Evolutionary conservation across 2,329 filamentous ascomycete genomes (phyloP), one percentile per base, ranked within the genome.

Genomic region (Claviceps humidiphila): DNA sequence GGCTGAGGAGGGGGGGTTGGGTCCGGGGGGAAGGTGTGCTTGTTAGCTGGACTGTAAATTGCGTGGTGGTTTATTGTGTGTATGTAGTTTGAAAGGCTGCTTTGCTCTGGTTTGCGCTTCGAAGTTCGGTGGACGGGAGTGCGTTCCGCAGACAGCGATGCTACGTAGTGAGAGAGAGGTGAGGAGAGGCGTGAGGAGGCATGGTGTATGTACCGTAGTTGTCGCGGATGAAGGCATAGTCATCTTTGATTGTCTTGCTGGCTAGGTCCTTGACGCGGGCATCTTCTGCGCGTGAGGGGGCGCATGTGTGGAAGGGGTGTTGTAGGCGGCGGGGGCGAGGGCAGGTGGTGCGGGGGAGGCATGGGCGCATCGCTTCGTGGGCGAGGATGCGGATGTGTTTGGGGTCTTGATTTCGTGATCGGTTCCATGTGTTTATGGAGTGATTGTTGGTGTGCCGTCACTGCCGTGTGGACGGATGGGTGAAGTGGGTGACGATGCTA

Each of bases 181-280:
- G 9, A 8, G 20, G 24, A 13, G 42, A 16, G 22, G 20, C 20
- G n/a, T 11, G 17, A 43, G 41, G 41, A 13, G 22, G 20, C 41
- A 11, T 13, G n/a, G 16, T n/a, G 14, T 40, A 40, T 41, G 24
- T 62, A 75, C 73, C 68, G 56, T 76, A 76, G 47, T 65, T 63
- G 8, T 74, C 69, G 47, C 66, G 68, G 40, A 76, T 64, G 13
- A 59, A 55, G 20, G 74, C 73, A 59, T 72, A 76, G 22, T 76
- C 74, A 51, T 76, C 68, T 40, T 65, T 64, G 49, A 76, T 74
- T 54, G 68, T 57, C 6, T 5, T 54, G n/a, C 34, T 52, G 9
- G 50, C 40, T 9, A 51, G 38, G 20, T 51, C 30, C 24, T 38
- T 51, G 30, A 51, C 37, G 48, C 46, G 55, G 44, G 50, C 26